Evolutionary conservation across 163 green algal species (phyloP).

Genomic region (Scenedesmus sp.): DNA sequence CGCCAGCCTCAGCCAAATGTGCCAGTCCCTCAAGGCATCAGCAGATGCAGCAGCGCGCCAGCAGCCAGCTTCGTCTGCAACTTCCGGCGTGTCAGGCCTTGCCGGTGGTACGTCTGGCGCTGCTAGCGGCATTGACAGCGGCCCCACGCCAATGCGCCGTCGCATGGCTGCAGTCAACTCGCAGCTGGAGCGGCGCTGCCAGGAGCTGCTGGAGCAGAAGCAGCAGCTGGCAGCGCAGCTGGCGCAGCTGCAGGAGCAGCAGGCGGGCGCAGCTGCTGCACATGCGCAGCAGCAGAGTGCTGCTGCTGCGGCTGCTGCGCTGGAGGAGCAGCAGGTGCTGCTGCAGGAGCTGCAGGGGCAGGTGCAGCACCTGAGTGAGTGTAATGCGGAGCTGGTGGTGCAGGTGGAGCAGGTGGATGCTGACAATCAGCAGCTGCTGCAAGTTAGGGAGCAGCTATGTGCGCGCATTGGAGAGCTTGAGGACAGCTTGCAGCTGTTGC

Average conservation of each 20-base stretch:
- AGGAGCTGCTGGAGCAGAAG: conserved; percentile 50
- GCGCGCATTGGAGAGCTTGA: conserved; percentile 32
- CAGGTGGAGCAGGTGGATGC: conserved; percentile 25
- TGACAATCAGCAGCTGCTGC: conserved; percentile 34
- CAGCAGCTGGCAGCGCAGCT: conserved; percentile 45
- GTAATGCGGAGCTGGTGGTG: conserved; percentile 41
- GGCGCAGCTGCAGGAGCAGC: conserved; percentile 40
- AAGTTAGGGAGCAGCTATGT: not conserved
- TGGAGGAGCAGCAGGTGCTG: conserved; percentile 33
- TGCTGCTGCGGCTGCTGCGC: not conserved
- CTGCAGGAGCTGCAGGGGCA: conserved; percentile 40
- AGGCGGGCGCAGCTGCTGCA: not conserved
- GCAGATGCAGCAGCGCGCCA: conserved; percentile 4
- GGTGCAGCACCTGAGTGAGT: conserved; percentile 9
- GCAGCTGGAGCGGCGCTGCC: conserved; percentile 43
- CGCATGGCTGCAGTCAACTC: conserved; percentile 35
- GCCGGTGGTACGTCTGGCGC: not conserved
- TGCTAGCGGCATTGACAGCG: not conserved
- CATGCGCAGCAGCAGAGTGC: not conserved
- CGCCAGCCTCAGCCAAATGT: conserved; percentile 40
- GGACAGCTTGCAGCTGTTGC: not conserved
- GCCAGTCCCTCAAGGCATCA: conserved; percentile 1
- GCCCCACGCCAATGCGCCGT: conserved; percentile 34
- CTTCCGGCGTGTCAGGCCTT: not conserved
- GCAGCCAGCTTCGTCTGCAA: not conserved